Evolutionary conservation across 2,329 filamentous ascomycete species (phyloP).

Genomic region (Cladosporium cucumerinum): DNA sequence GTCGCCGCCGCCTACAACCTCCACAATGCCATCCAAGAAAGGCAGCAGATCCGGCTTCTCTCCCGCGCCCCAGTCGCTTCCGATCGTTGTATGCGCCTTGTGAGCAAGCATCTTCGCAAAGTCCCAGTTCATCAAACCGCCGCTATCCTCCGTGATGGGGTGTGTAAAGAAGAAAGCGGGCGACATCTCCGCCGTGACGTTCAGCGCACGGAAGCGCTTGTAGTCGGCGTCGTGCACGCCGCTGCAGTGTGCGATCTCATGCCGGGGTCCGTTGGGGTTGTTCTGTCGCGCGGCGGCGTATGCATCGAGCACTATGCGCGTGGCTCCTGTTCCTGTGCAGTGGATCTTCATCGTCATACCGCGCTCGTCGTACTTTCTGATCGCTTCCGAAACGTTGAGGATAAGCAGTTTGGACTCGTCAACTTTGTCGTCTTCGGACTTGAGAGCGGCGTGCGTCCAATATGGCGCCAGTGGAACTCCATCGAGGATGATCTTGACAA

Average conservation of each 20-base stretch:
- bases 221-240: slow-evolving; percentile 32
- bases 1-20: not conserved
- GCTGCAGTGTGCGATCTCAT: slow-evolving; percentile 35
- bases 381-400: slow-evolving; percentile 25
- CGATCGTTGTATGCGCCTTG: slow-evolving; percentile 33
- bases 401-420: slow-evolving; percentile 27
- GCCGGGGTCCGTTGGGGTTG: slow-evolving; percentile 30
- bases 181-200: slow-evolving; percentile 37
- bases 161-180: slow-evolving; percentile 30
- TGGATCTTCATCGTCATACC: slow-evolving; percentile 38
- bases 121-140: slow-evolving; percentile 29
- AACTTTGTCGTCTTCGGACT: slow-evolving; percentile 25
- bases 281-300: slow-evolving; percentile 29
- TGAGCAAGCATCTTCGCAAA: slow-evolving; percentile 30
- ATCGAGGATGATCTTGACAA: slow-evolving; percentile 38
- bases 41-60: slow-evolving; percentile 2
- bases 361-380: slow-evolving; percentile 31
- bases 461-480: slow-evolving; percentile 34
- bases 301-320: slow-evolving; percentile 32
- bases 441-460: slow-evolving; percentile 30
- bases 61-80: slow-evolving; percentile 20
- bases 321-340: slow-evolving; percentile 32
- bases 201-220: slow-evolving; percentile 28
- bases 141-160: slow-evolving; percentile 18
- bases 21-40: not conserved